These are phyloP conservation scores for Torrubiellomyces zombiae DNA, from an alignment of 2,329 filamentous ascomycete genomes.

Conservation along the genomic window DNA sequence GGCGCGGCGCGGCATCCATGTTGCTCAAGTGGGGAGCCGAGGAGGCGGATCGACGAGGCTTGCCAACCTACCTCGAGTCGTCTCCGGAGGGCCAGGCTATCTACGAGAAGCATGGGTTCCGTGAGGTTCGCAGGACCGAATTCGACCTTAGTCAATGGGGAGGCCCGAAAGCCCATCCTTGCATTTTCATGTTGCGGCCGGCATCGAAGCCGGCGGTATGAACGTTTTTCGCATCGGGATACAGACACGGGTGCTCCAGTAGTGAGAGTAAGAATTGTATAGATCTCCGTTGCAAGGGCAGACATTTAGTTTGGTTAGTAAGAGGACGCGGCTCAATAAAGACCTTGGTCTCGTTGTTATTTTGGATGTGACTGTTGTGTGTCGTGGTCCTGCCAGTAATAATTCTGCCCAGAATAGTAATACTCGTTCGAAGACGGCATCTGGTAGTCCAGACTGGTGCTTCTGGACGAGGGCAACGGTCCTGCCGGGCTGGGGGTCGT, in stretches of 20 bases:
- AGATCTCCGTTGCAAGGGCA: too few relatives aligned
- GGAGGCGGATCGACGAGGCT: constrained; percentile 18
- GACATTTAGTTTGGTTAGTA: too few relatives aligned
- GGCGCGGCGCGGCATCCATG: constrained; percentile 17
- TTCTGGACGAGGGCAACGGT: constrained; percentile 5
- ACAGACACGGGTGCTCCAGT: too few relatives aligned
- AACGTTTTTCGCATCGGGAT: too few relatives aligned
- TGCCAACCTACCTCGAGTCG: constrained; percentile 21
- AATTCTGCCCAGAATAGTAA: constrained; percentile 6
- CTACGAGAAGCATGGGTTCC: constrained; percentile 19
- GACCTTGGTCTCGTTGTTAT: not conserved
- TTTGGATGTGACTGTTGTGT: too few relatives aligned
- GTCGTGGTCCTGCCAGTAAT: constrained; percentile 3
- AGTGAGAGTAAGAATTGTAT: too few relatives aligned
- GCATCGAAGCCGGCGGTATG: not conserved
- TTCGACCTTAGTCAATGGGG: constrained; percentile 14
- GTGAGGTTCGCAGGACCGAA: constrained; percentile 11
- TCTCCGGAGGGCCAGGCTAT: constrained; percentile 14
- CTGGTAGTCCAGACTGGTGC: constrained; percentile 4
- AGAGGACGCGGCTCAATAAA: too few relatives aligned
- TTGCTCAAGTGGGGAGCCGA: constrained; percentile 18
- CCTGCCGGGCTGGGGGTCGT: constrained; percentile 4
- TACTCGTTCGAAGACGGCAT: constrained; percentile 7
- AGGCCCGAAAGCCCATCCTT: constrained; percentile 7
- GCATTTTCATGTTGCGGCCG: constrained; percentile 11